A percentile compares a stretch with the other conserved stretches of the same genome.
Conservation (phyloP, 2,329 filamentous ascomycete species). For the Tolypocladium amazonense region DNA sequence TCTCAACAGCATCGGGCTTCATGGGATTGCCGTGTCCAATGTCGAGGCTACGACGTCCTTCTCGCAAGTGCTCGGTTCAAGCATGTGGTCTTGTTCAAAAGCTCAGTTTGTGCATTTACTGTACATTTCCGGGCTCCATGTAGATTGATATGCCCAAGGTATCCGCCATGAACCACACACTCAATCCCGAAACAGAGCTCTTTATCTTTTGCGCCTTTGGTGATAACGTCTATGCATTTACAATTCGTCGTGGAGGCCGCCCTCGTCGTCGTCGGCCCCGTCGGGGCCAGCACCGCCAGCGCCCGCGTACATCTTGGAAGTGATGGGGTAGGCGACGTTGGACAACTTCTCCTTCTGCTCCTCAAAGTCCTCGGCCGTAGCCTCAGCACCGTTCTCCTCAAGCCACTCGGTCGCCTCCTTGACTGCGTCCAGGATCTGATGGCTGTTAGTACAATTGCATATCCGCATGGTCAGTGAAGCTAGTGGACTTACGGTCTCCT, state of each 20-base stretch:
- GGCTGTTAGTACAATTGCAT: constrained; percentile 20
- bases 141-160: background rate
- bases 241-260: constrained; percentile 68
- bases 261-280: constrained; percentile 58
- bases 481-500: constrained; percentile 67
- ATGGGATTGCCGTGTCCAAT: background rate
- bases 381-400: constrained; percentile 82
- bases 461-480: background rate
- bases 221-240: constrained; percentile 39
- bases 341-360: constrained; percentile 99
- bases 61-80: no score
- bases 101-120: background rate
- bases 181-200: constrained; percentile 2
- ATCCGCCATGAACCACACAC: background rate
- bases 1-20: no score
- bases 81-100: background rate
- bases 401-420: constrained; percentile 98
- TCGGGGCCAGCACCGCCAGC: constrained; percentile 41
- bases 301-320: constrained; percentile 84
- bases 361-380: constrained; percentile 88
- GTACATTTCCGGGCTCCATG: background rate
- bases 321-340: constrained; percentile 95
- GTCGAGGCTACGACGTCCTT: no score
- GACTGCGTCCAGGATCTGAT: constrained; percentile 76
- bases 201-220: constrained; percentile 1